Evolutionary conservation across 1,284 basidiomycete species (phyloP).

Genomic region (Termitomyces sp.): DNA sequence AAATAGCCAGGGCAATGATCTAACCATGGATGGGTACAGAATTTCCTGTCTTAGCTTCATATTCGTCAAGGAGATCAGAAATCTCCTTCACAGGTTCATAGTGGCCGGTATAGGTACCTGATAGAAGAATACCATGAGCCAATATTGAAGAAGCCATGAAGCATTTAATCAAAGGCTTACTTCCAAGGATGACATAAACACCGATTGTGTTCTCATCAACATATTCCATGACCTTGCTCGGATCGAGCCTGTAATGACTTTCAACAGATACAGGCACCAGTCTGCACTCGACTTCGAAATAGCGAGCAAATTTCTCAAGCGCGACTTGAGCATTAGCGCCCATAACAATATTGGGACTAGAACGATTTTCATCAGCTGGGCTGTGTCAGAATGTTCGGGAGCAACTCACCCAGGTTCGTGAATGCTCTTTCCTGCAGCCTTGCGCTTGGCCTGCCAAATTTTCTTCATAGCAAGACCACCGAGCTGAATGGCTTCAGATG

Average conservation of each 20-base stretch:
- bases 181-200: slow-evolving; percentile 75
- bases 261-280: slow-evolving; percentile 75
- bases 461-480: slow-evolving; percentile 97
- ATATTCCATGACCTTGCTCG: slow-evolving; percentile 81
- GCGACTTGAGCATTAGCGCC: slow-evolving; percentile 84
- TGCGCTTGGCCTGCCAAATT: slow-evolving; percentile 87
- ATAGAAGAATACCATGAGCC: background rate
- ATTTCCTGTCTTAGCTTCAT: slow-evolving; percentile 74
- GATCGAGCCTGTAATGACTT: slow-evolving; percentile 79
- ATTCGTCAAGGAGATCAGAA: slow-evolving; percentile 80
- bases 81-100: slow-evolving; percentile 92
- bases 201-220: slow-evolving; percentile 93
- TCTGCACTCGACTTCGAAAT: slow-evolving; percentile 86
- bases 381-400: background rate
- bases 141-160: background rate
- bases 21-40: slow-evolving; percentile 80
- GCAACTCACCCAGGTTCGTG: slow-evolving; percentile 65
- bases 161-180: slow-evolving; percentile 29
- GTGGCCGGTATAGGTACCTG: slow-evolving; percentile 86
- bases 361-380: background rate
- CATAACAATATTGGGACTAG: slow-evolving; percentile 68
- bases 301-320: slow-evolving; percentile 88
- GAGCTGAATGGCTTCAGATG: slow-evolving; percentile 90
- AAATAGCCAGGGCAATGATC: slow-evolving; percentile 3
- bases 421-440: slow-evolving; percentile 81